Evolutionary conservation across 169 alveolate genomes (phyloP).

Genomic region (Plasmodium adleri): DNA sequence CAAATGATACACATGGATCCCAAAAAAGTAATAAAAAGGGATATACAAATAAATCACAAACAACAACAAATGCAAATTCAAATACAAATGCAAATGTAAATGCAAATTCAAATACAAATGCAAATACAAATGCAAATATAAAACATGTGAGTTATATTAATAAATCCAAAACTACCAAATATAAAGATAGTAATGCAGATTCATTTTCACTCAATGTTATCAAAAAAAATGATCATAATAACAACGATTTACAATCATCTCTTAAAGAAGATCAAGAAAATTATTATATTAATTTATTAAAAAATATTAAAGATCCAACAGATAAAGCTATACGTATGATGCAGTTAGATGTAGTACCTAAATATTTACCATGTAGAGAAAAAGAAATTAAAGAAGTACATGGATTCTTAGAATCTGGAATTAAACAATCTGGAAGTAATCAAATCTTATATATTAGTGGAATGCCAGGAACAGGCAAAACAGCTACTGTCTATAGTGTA

Average conservation of each 20-base stretch:
- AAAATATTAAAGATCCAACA: constrained; percentile 46
- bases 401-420: constrained; percentile 83
- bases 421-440: constrained; percentile 87
- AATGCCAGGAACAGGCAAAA: constrained; percentile 90
- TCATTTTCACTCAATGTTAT: neutral
- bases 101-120: neutral
- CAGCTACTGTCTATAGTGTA: constrained; percentile 86
- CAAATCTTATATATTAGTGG: constrained; percentile 87
- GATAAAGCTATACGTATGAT: constrained; percentile 71
- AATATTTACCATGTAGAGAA: constrained; percentile 79
- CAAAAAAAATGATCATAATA: neutral
- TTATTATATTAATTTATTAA: constrained; percentile 33
- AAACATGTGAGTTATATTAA: neutral
- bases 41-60: no score
- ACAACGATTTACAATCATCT: neutral
- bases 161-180: constrained; percentile 15
- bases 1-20: neutral
- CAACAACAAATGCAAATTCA: neutral
- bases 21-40: neutral
- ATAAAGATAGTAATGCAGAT: neutral
- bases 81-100: neutral
- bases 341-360: constrained; percentile 72
- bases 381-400: constrained; percentile 82
- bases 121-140: neutral
- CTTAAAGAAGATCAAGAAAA: constrained; percentile 57